These are phyloP conservation scores for Colletotrichum higginsianum DNA, from an alignment of 2,329 filamentous ascomycete genomes.

Conservation along the genomic window DNA sequence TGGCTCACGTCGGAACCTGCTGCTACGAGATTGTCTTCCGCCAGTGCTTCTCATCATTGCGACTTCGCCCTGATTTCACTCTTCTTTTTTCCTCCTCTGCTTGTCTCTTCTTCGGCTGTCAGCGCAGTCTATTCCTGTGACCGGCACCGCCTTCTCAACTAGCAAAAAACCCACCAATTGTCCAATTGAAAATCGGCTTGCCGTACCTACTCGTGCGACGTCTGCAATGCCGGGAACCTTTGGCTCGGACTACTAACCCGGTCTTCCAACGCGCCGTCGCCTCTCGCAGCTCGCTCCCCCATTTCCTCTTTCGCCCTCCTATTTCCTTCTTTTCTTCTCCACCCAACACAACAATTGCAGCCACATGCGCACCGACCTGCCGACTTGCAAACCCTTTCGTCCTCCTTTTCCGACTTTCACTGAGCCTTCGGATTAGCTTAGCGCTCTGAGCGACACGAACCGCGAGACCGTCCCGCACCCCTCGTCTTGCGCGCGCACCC, in stretches of 20 bases:
- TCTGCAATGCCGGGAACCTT: conserved; percentile 40
- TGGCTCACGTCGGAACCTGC: conserved; percentile 19
- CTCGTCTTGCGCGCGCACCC: conserved; percentile 28
- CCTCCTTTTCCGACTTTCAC: conserved; percentile 1
- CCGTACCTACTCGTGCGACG: conserved; percentile 24
- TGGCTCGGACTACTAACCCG: conserved; percentile 41
- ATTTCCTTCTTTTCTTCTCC: conserved; percentile 35
- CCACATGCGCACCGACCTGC: conserved; percentile 33
- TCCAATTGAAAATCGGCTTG: conserved; percentile 19
- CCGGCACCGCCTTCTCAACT: neutral
- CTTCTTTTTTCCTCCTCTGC: neutral
- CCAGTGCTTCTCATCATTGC: conserved; percentile 31
- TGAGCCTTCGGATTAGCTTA: conserved; percentile 19
- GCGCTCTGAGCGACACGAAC: conserved; percentile 29
- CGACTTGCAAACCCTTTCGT: conserved; percentile 19
- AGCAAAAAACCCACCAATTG: conserved; percentile 5
- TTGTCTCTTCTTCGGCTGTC: neutral
- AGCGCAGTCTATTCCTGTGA: neutral
- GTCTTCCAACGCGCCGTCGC: conserved; percentile 39
- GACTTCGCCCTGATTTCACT: conserved; percentile 25
- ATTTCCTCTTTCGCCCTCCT: conserved; percentile 33
- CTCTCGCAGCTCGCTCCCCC: conserved; percentile 36
- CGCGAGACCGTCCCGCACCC: conserved; percentile 23
- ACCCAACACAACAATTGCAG: conserved; percentile 33
- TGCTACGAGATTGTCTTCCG: conserved; percentile 38